Evolutionary conservation across 2,329 filamentous ascomycete genomes (phyloP).

Genomic region (Botryosphaeria dothidea): DNA sequence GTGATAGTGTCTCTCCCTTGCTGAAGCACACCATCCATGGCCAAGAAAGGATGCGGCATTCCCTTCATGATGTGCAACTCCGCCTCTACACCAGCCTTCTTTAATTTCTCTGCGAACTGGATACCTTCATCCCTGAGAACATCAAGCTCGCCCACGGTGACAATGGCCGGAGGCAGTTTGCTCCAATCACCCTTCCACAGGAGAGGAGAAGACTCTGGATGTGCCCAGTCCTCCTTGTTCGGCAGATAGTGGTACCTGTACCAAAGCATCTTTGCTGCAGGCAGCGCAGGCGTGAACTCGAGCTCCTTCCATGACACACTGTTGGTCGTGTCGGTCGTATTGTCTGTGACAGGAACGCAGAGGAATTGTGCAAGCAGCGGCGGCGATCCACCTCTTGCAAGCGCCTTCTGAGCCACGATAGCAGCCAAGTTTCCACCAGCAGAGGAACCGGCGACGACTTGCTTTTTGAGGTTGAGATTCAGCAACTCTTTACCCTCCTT

Average conservation of each 20-base stretch:
- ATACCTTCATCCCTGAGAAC: conserved; percentile 36
- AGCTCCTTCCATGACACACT: conserved; percentile 20
- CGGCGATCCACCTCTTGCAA: not conserved
- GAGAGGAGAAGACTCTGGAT: conserved; percentile 37
- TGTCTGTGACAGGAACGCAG: conserved; percentile 39
- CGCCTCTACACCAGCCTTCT: conserved; percentile 20
- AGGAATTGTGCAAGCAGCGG: conserved; percentile 22
- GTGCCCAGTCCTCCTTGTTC: conserved; percentile 24
- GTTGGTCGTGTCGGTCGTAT: conserved; percentile 31
- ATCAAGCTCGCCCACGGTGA: conserved; percentile 36
- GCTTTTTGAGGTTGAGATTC: conserved; percentile 27
- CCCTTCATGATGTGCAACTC: conserved; percentile 19
- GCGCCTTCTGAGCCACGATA: not conserved
- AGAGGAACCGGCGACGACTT: conserved; percentile 36
- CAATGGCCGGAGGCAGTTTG: conserved; percentile 33
- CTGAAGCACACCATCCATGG: conserved; percentile 14
- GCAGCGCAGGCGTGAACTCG: conserved; percentile 30
- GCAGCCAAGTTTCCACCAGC: conserved; percentile 26
- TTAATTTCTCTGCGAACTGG: conserved; percentile 31
- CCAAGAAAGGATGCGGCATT: conserved; percentile 16
- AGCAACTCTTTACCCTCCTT: conserved; percentile 1
- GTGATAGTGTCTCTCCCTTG: conserved; percentile 12
- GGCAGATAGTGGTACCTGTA: conserved; percentile 40
- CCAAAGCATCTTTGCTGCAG: conserved; percentile 38
- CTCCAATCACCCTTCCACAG: conserved; percentile 25